Evolutionary conservation across 768 basidiomycete genomes (phyloP).

Genomic region (Leccinum imitatum): DNA sequence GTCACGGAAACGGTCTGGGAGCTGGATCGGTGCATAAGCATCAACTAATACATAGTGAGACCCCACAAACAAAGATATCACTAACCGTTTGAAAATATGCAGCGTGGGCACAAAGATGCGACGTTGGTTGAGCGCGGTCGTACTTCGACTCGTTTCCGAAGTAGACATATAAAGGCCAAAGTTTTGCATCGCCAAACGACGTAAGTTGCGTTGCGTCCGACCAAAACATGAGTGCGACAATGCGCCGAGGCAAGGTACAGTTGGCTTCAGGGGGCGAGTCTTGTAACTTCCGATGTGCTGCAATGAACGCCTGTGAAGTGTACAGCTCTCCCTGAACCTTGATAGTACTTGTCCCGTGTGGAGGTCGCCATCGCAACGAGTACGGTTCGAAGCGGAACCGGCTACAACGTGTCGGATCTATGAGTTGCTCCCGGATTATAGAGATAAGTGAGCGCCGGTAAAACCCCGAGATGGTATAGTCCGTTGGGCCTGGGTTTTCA

Average conservation of each 20-base stretch:
- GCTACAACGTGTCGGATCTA: not conserved
- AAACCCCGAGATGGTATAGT: conserved; percentile 5
- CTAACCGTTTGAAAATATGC: conserved; percentile 13
- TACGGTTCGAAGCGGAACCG: conserved; percentile 20
- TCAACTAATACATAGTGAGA: too few species aligned
- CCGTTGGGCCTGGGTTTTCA: conserved; percentile 1
- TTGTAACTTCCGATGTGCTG: conserved; percentile 15
- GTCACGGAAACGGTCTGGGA: not conserved
- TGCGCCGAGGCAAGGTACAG: conserved; percentile 5
- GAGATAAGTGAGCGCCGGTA: conserved; percentile 16
- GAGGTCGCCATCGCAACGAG: conserved; percentile 13
- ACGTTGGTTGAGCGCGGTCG: conserved; percentile 12
- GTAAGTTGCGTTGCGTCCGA: not conserved
- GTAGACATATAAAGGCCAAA: conserved; percentile 27
- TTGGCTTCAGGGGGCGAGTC: conserved; percentile 17
- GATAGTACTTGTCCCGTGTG: not conserved
- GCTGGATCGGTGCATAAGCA: not conserved
- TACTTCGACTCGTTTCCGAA: conserved; percentile 31
- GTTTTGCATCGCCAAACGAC: not conserved
- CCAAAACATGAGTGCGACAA: too few species aligned
- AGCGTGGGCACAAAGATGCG: conserved; percentile 7
- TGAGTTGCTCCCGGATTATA: conserved; percentile 18
- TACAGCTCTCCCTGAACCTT: conserved; percentile 13
- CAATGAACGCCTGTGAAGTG: conserved; percentile 10
- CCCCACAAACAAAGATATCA: not conserved